phyloP scores from a whole-genome alignment of 2,329 filamentous ascomycete genomes.

The Dendrostoma leiphaemia region DNA sequence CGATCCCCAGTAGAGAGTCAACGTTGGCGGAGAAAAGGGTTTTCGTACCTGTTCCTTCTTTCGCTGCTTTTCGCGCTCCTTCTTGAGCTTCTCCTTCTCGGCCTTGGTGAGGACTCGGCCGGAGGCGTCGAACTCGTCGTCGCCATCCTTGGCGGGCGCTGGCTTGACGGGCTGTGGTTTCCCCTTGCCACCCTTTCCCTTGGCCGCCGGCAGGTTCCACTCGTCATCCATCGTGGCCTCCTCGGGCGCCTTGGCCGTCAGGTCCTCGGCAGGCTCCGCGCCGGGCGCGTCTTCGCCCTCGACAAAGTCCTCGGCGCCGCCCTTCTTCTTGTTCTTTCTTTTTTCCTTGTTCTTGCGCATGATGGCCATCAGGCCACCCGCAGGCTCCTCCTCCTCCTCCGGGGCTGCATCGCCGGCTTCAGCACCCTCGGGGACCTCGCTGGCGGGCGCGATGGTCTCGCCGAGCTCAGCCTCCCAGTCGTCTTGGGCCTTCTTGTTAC shows the following conservation, averaged over 20 bases:
- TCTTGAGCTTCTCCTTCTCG: slow-evolving; percentile 97
- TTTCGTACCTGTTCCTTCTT: slow-evolving; percentile 87
- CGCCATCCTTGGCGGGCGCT: slow-evolving; percentile 36
- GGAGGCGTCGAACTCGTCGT: slow-evolving; percentile 51
- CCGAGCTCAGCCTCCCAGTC: slow-evolving; percentile 95
- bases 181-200: slow-evolving; percentile 60
- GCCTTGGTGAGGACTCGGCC: slow-evolving; percentile 89
- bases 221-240: slow-evolving; percentile 85
- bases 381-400: slow-evolving; percentile 50
- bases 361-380: slow-evolving; percentile 72
- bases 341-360: slow-evolving; percentile 81
- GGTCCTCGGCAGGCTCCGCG: slow-evolving; percentile 37
- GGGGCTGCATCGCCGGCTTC: slow-evolving; percentile 45
- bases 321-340: slow-evolving; percentile 92
- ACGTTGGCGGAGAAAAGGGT: background rate
- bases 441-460: slow-evolving; percentile 66
- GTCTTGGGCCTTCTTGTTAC: slow-evolving; percentile 77
- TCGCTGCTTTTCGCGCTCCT: slow-evolving; percentile 95
- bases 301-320: slow-evolving; percentile 67
- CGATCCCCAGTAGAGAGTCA: too few species aligned
- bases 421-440: slow-evolving; percentile 46
- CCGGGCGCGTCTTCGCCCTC: slow-evolving; percentile 62
- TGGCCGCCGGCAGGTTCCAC: slow-evolving; percentile 79
- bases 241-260: slow-evolving; percentile 65
- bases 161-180: slow-evolving; percentile 44